Evolutionary conservation across 1,284 basidiomycete species (phyloP), one percentile per base, ranked within the genome.

Genomic region (Rhizopogon parksii): DNA sequence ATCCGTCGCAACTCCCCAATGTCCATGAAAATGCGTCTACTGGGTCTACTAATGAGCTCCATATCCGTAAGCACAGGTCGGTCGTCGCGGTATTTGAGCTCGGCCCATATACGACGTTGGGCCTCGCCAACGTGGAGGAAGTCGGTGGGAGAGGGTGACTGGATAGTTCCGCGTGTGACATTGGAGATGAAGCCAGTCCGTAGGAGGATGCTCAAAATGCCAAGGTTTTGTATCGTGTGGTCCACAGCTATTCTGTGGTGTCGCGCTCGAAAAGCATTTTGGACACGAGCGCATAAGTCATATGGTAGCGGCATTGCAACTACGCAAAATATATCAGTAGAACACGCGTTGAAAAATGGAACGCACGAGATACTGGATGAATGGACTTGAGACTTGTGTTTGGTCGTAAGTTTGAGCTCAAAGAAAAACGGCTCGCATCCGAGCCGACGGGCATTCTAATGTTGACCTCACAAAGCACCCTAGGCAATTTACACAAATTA

Each of bases 71-170:
- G 74, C 15, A 95, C 89, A 1, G 91, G 88, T 27, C 82, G 70
- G 69, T 95, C 90, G 57, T 90, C 83, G 47, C 90, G 78, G 70
- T 92, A 95, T 69, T 95, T 95, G 57, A 95, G 80, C 55, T 89
- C 82, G 2, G 88, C 88, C 91, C 92, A 94, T 67, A 95, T 87
- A 32, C 89, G 79, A 30, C 75, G 75, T 55, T 89, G 75, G 1
- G 80, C 72, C 27, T 82, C 80, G 56, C 69, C 68, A 5, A 75
- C 83, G 1, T 60, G 56, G 43, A 73, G 60, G 63, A 90, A 95
- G 8, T 73, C 73, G 0, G 62, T 57, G 0, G 91, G 89, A 7
- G 77, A 77, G 0, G 91, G 80, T 0, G 74, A 73, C 3, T 78
- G 71, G 47, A 80, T 70, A 8, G 91, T 92, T 5, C 93, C 93